These are phyloP conservation scores for Neoboletus subvelutipes DNA, from an alignment of 768 basidiomycete genomes.

Conservation along the genomic window DNA sequence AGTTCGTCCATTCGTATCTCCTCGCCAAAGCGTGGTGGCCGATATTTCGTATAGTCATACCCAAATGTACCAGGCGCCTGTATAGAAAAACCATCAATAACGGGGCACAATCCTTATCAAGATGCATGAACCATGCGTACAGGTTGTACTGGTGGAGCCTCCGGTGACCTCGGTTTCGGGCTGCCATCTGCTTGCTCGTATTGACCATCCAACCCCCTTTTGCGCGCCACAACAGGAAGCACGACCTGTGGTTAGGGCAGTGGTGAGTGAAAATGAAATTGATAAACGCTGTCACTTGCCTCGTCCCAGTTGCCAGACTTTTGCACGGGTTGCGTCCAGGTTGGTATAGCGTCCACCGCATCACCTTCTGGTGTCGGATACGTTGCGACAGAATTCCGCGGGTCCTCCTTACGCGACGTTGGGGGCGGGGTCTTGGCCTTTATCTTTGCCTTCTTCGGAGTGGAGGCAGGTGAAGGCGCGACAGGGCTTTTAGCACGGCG, in stretches of 20 bases:
- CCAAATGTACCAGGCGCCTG: constrained; percentile 86
- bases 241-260: constrained; percentile 56
- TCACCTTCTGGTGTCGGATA: constrained; percentile 64
- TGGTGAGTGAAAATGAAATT: constrained; percentile 6
- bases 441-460: constrained; percentile 42
- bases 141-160: constrained; percentile 47
- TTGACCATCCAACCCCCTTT: constrained; percentile 71
- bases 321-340: constrained; percentile 74
- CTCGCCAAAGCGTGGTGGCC: constrained; percentile 43
- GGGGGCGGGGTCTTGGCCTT: constrained; percentile 35
- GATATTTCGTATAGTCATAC: constrained; percentile 71
- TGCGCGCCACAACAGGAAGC: constrained; percentile 79
- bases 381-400: constrained; percentile 59
- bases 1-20: constrained; percentile 70
- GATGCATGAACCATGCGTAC: constrained; percentile 40
- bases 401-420: constrained; percentile 39
- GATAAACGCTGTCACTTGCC: constrained; percentile 38
- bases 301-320: constrained; percentile 83
- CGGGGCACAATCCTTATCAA: neutral
- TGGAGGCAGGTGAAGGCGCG: constrained; percentile 36
- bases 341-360: constrained; percentile 72
- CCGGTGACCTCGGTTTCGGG: constrained; percentile 48
- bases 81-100: constrained; percentile 5
- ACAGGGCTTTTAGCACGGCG: constrained; percentile 49
- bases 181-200: constrained; percentile 73